phyloP scores from a whole-genome alignment of 352 stramenopile genomes.

The Globisporangium spinosum region DNA sequence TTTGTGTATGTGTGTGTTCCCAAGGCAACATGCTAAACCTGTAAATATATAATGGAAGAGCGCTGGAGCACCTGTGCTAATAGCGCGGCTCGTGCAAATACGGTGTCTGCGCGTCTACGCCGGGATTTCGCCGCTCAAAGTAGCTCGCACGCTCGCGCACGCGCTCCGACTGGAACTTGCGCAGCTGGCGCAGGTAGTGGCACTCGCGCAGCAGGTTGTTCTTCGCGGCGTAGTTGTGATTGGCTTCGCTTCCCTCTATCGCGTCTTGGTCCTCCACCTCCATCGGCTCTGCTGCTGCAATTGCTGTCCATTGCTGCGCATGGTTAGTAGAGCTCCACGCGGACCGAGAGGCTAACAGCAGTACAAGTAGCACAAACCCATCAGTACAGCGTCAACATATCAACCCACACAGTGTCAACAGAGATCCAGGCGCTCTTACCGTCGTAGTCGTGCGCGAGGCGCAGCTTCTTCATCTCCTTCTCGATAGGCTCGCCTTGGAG shows the following conservation, averaged over 20 bases:
- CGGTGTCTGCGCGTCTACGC: constrained; percentile 11
- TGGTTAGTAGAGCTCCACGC: constrained; percentile 1
- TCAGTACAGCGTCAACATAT: not conserved
- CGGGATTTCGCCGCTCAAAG: constrained; percentile 29
- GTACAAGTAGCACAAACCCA: not conserved
- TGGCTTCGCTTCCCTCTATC: constrained; percentile 17
- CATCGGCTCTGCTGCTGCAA: constrained; percentile 9
- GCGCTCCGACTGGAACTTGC: constrained; percentile 69
- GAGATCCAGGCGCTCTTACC: constrained; percentile 15
- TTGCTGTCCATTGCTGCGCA: not conserved
- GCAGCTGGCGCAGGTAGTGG: constrained; percentile 71
- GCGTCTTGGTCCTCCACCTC: constrained; percentile 25
- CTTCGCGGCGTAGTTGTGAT: constrained; percentile 39
- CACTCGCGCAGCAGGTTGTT: constrained; percentile 70
- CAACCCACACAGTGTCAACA: not conserved
- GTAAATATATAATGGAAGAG: constrained; percentile 6
- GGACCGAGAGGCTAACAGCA: constrained; percentile 8
- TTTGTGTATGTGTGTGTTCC: not conserved
- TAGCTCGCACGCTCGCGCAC: constrained; percentile 36
- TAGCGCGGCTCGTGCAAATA: constrained; percentile 27
- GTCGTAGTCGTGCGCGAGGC: constrained; percentile 61
- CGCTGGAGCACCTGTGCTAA: not conserved
- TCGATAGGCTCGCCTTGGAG: constrained; percentile 45
- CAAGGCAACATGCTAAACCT: not conserved
- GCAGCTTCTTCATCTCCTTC: constrained; percentile 71